Evolutionary conservation across 495 filamentous ascomycete species (phyloP).

Genomic region (Darksidea phi): DNA sequence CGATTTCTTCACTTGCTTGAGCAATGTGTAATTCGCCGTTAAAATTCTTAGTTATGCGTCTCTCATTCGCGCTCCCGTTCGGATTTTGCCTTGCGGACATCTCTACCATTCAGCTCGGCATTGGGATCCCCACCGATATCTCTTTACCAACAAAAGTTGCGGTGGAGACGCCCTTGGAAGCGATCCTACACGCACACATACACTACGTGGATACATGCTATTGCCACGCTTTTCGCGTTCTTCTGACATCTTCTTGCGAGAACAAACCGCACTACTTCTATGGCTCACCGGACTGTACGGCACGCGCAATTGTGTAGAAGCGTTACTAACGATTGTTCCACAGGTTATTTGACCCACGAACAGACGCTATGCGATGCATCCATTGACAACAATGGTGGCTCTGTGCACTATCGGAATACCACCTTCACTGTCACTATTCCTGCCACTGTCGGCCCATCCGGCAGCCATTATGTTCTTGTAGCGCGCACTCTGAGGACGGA

Average conservation of each 20-base stretch:
- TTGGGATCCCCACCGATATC: not conserved
- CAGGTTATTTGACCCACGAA: slow-evolving; percentile 11
- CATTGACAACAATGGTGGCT: not conserved
- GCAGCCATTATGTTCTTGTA: slow-evolving; percentile 13
- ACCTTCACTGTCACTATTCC: slow-evolving; percentile 16
- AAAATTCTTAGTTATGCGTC: not conserved
- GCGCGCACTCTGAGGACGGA: slow-evolving; percentile 12
- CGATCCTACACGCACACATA: not conserved
- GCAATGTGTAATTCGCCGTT: not conserved
- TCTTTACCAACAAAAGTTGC: not conserved
- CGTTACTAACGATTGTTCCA: not conserved
- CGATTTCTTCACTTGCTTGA: not conserved
- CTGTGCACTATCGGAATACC: slow-evolving; percentile 8
- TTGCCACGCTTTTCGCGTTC: slow-evolving; percentile 2
- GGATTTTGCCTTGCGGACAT: not conserved
- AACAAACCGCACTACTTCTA: slow-evolving; percentile 1
- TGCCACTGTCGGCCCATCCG: slow-evolving; percentile 16
- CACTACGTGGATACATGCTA: slow-evolving; percentile 11
- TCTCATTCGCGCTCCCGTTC: not conserved
- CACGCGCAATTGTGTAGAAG: not conserved
- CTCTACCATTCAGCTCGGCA: not conserved
- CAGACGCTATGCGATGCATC: slow-evolving; percentile 13
- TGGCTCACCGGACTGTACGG: slow-evolving; percentile 13
- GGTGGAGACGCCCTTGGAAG: not conserved
- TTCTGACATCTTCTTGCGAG: slow-evolving; percentile 5